Evolutionary conservation across 2,329 filamentous ascomycete species (phyloP).

Genomic region (Aspergillus chevalieri): DNA sequence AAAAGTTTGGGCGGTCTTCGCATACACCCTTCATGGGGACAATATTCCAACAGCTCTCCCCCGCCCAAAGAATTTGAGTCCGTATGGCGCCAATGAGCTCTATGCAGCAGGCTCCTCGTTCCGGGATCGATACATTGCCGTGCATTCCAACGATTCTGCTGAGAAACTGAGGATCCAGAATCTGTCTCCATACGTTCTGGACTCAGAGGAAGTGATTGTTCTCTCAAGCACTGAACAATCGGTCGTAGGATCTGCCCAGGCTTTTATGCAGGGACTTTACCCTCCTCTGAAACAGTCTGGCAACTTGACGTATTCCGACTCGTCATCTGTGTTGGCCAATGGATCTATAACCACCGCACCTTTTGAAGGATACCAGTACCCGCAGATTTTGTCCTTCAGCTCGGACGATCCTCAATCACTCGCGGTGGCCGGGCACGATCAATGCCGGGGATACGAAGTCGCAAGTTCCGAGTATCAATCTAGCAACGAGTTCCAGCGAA

Average conservation of each 20-base stretch:
- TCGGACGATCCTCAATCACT: conserved; percentile 46
- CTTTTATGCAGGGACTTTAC: conserved; percentile 58
- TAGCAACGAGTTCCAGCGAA: conserved; percentile 36
- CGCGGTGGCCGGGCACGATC: conserved; percentile 43
- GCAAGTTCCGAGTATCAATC: conserved; percentile 37
- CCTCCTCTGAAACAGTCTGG: conserved; percentile 41
- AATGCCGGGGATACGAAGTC: conserved; percentile 36
- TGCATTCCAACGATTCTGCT: conserved; percentile 14
- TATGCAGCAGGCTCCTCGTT: conserved; percentile 46
- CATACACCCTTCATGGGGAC: conserved; percentile 52
- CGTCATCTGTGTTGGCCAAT: conserved; percentile 44
- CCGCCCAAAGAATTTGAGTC: conserved; percentile 40
- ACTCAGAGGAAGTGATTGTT: conserved; percentile 44
- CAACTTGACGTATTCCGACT: conserved; percentile 25
- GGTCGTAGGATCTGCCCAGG: conserved; percentile 49
- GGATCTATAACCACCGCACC: conserved; percentile 43
- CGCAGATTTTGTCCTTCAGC: conserved; percentile 42
- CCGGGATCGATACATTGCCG: conserved; percentile 47
- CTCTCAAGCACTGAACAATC: conserved; percentile 44
- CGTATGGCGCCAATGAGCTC: conserved; percentile 51
- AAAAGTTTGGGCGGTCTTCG: conserved; percentile 45
- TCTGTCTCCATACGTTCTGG: conserved; percentile 41
- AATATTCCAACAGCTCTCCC: conserved; percentile 43
- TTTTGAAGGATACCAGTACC: conserved; percentile 54
- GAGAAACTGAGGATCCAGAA: conserved; percentile 36